Evolutionary conservation across 345 rosid species (phyloP).

Genomic region (Rhodamnia rubescens): DNA sequence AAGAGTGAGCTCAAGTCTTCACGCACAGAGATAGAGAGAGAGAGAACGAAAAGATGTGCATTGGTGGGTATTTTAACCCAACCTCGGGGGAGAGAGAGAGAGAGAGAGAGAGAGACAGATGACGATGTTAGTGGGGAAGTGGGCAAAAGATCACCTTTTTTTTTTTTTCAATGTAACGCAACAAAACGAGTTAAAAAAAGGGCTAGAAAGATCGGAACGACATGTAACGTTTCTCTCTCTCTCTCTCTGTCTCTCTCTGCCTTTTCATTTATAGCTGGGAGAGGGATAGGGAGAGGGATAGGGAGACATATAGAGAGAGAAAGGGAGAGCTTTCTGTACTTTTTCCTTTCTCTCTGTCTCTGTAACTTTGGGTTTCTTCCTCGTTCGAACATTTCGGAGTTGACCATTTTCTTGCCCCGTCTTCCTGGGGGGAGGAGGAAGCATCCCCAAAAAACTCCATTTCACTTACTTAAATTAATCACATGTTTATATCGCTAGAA

Average conservation of each 20-base stretch:
- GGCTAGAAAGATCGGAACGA: not conserved
- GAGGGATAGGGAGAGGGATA: not conserved
- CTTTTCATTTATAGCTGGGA: not conserved
- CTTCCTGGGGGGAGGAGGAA: not conserved
- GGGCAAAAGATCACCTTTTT: not conserved
- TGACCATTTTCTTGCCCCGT: not conserved
- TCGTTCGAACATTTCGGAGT: not conserved
- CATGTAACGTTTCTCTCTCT: not conserved
- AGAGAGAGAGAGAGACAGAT: not conserved
- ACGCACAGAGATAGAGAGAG: not conserved
- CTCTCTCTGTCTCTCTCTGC: not conserved
- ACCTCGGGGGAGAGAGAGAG: not conserved
- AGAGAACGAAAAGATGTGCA: not conserved
- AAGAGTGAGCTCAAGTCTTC: conserved; percentile 14
- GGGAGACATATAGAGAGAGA: not conserved
- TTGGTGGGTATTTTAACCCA: not conserved
- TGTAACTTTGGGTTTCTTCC: not conserved
- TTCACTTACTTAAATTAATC: not conserved
- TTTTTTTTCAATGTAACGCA: not conserved
- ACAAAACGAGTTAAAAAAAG: not conserved
- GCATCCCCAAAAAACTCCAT: not conserved
- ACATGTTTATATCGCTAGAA: too few relatives aligned
- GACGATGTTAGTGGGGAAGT: not conserved
- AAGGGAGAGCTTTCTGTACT: not conserved
- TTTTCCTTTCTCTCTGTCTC: not conserved